Conservation (phyloP, 2,329 filamentous ascomycete species). For the Fusarium pininemorale region DNA sequence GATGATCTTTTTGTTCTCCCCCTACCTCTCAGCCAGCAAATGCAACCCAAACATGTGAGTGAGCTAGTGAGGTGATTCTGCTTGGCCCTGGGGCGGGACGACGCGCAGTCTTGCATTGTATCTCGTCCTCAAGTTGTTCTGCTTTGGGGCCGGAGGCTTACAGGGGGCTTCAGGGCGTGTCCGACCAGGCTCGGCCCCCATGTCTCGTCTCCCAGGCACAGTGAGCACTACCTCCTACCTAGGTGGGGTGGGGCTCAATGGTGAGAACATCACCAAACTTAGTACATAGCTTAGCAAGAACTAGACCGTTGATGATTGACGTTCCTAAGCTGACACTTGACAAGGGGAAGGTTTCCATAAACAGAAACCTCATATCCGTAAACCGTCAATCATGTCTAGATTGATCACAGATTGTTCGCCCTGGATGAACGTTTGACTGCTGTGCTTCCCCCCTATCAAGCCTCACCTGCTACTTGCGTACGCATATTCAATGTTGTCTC, state of each 20-base stretch:
- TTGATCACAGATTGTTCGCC: conserved; percentile 12
- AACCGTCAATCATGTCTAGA: conserved; percentile 11
- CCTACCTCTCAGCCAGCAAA: background rate
- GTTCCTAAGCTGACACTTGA: background rate
- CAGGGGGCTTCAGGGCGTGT: background rate
- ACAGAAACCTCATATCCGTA: conserved; percentile 2
- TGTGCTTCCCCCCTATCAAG: conserved; percentile 2
- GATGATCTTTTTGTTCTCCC: background rate
- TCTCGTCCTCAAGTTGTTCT: background rate
- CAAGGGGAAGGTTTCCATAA: background rate
- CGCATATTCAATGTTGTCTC: background rate
- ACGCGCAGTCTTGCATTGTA: conserved; percentile 1
- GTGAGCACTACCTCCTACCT: background rate
- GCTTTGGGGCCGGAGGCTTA: background rate
- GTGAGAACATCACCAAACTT: background rate
- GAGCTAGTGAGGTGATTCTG: background rate
- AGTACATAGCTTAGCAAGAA: background rate
- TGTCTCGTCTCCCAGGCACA: background rate
- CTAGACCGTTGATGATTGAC: conserved; percentile 9
- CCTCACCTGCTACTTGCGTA: conserved; percentile 2
- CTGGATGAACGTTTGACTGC: background rate
- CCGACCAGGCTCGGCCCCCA: background rate
- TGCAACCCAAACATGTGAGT: conserved; percentile 5
- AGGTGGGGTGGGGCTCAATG: background rate
- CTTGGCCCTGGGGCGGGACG: conserved; percentile 2